These are phyloP conservation scores for Suhomyces canberraensis DNA, from an alignment of 805 yeast species.

Conservation along the genomic window DNA sequence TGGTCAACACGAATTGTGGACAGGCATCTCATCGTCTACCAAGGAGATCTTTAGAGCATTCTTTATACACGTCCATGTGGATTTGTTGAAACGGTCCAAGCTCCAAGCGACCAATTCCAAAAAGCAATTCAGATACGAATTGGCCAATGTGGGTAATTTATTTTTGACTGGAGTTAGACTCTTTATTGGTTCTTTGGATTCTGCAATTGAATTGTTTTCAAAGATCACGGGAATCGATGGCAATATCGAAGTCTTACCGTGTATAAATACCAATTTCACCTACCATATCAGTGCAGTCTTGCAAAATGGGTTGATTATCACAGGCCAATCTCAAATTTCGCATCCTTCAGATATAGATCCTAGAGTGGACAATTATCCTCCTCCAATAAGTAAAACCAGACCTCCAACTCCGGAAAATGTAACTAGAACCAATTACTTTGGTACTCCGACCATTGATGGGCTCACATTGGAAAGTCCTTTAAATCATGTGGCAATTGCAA, in stretches of 20 bases:
- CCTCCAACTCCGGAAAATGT: slow-evolving; percentile 16
- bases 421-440: slow-evolving; percentile 2
- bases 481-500: slow-evolving; percentile 2
- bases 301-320: slow-evolving; percentile 65
- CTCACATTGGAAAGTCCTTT: slow-evolving; percentile 1
- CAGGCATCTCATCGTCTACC: slow-evolving; percentile 51
- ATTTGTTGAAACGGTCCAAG: slow-evolving; percentile 64
- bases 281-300: slow-evolving; percentile 81
- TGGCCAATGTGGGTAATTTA: slow-evolving; percentile 83
- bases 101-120: slow-evolving; percentile 32
- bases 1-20: slow-evolving; percentile 74
- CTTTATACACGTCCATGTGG: slow-evolving; percentile 74
- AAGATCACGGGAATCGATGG: slow-evolving; percentile 60
- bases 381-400: slow-evolving; percentile 15
- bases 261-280: slow-evolving; percentile 78
- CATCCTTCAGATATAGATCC: slow-evolving; percentile 58
- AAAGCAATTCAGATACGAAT: slow-evolving; percentile 64
- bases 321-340: slow-evolving; percentile 92
- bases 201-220: slow-evolving; percentile 73
- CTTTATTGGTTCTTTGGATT: slow-evolving; percentile 80
- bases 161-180: slow-evolving; percentile 78
- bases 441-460: slow-evolving; percentile 6
- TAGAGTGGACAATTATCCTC: slow-evolving; percentile 15
- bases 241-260: slow-evolving; percentile 62
- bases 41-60: slow-evolving; percentile 76